phyloP scores from a whole-genome alignment of 768 basidiomycete species.

The Favolaschia claudopus region DNA sequence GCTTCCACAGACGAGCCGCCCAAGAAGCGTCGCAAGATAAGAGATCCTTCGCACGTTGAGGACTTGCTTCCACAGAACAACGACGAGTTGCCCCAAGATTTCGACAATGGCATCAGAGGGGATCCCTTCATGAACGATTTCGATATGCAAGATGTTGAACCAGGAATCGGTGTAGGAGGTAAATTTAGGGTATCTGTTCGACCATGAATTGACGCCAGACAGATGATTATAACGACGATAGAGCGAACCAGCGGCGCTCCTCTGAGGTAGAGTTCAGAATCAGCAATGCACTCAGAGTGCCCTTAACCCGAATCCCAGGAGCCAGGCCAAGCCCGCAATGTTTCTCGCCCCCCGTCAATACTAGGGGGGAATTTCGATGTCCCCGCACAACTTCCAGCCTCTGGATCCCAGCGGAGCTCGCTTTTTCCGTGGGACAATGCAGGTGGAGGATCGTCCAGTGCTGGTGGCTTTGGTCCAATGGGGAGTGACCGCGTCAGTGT shows the following conservation, averaged over 20 bases:
- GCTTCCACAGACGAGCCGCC: slow-evolving; percentile 48
- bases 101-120: slow-evolving; percentile 6
- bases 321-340: slow-evolving; percentile 84
- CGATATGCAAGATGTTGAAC: slow-evolving; percentile 19
- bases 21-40: slow-evolving; percentile 56
- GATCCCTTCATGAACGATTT: slow-evolving; percentile 18
- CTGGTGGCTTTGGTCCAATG: slow-evolving; percentile 45
- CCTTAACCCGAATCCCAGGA: slow-evolving; percentile 54
- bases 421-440: slow-evolving; percentile 89
- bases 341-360: slow-evolving; percentile 62
- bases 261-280: slow-evolving; percentile 58
- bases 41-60: slow-evolving; percentile 12
- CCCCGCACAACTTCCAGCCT: slow-evolving; percentile 43
- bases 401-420: slow-evolving; percentile 70
- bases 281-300: not conserved
- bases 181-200: not conserved
- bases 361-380: slow-evolving; percentile 57
- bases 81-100: slow-evolving; percentile 19
- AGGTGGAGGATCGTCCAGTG: slow-evolving; percentile 67
- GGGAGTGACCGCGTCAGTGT: slow-evolving; percentile 57
- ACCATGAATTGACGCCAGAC: not conserved
- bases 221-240: slow-evolving; percentile 11
- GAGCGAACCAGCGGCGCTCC: slow-evolving; percentile 42
- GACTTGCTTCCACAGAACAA: not conserved
- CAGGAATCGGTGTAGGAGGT: slow-evolving; percentile 11